Evolutionary conservation across 768 basidiomycete genomes (phyloP), one percentile per base, ranked within the genome.

Genomic region (Mycena venus): DNA sequence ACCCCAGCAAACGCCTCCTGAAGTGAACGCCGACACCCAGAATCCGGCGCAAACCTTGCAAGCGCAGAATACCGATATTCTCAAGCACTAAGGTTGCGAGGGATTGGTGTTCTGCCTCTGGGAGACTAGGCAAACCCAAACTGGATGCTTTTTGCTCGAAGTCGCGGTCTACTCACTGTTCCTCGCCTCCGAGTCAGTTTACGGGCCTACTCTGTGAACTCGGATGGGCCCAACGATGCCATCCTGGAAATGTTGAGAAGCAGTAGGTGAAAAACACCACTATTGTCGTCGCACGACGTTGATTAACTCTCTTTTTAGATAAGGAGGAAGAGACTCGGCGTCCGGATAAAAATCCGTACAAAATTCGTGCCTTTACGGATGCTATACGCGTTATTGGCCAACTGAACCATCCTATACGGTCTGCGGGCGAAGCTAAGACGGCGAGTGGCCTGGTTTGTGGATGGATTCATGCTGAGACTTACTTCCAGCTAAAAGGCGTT

Each of bases 321-420:
- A 84, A 86, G 79, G 79, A 86, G 56, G 84, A 86, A 21, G 90
- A 90, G 74, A 82, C 84, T n/a, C 58, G 75, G 9, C 83, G 82
- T 15, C 69, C 77, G 21, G 69, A 70, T 17, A 68, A 82, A n/a
- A 91, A 90, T 72, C 72, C 72, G 6, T 90, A 84, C 83, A 91
- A 89, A 82, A 80, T 91, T 21, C 84, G 85, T 65, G 88, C 90
- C 25, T 91, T 88, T 74, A 80, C 82, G 53, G 85, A 80, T 68
- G 90, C 90, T 4, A 89, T 91, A 65, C 81, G 80, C 10, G 82
- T 81, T 34, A 83, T 91, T 53, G 74, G 81, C 32, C 75, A 81
- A 44, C 75, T 90, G 3, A 79, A 87, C 21, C 79, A 84, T 68
- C 87, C 88, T 60, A 84, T 91, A 64, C 83, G 78, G 51, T 85